These are phyloP conservation scores for Aspergillus fijiensis DNA, from an alignment of 2,329 filamentous ascomycete genomes.

Conservation along the genomic window DNA sequence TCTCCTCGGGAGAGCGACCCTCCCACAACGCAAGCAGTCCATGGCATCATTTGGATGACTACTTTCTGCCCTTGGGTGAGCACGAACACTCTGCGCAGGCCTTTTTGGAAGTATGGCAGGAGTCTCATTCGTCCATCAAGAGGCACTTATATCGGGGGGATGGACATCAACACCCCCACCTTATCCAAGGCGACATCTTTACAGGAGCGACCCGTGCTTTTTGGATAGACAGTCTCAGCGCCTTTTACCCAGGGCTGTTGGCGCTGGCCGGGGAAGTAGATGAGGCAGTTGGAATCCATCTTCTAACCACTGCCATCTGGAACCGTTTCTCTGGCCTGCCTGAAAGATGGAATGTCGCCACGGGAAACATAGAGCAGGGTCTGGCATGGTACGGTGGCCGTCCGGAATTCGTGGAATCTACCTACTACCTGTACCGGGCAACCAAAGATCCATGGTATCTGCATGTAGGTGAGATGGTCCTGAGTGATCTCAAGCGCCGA, in stretches of 20 bases:
- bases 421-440: constrained; percentile 91
- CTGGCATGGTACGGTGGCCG: constrained; percentile 93
- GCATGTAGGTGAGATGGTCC: constrained; percentile 91
- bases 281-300: constrained; percentile 84
- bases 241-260: constrained; percentile 89
- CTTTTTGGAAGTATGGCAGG: constrained; percentile 80
- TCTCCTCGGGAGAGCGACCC: constrained; percentile 66
- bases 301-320: constrained; percentile 92
- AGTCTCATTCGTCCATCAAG: constrained; percentile 82
- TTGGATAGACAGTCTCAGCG: constrained; percentile 95
- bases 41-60: constrained; percentile 58
- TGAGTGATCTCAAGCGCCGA: constrained; percentile 80
- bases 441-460: constrained; percentile 96
- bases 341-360: constrained; percentile 86
- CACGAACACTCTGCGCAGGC: constrained; percentile 71
- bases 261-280: constrained; percentile 84
- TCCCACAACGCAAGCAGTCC: constrained; percentile 39
- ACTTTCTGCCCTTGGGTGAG: constrained; percentile 63
- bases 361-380: constrained; percentile 79
- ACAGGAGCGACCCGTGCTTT: constrained; percentile 85
- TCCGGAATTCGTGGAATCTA: constrained; percentile 96
- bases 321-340: constrained; percentile 90
- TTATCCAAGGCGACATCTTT: constrained; percentile 82
- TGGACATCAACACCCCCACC: constrained; percentile 81
- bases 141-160: constrained; percentile 80